Evolutionary conservation across 2,329 filamentous ascomycete species (phyloP).

Genomic region (Aspergillus pseudoviridinutans): DNA sequence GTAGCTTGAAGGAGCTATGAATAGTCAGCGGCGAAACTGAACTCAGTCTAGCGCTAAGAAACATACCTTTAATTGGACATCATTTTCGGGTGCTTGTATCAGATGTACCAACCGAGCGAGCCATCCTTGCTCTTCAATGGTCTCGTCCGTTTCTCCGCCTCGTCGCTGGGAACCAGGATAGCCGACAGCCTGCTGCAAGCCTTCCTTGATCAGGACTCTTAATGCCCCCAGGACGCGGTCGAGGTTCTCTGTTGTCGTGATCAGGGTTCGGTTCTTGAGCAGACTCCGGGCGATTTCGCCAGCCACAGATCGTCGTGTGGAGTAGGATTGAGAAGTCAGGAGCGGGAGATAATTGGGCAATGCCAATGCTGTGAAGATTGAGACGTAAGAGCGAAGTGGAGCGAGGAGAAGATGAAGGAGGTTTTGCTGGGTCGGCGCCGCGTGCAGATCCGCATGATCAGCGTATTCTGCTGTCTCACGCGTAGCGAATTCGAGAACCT

Average conservation of each 20-base stretch:
- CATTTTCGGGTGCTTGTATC: constrained; percentile 77
- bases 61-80: constrained; percentile 77
- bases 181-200: constrained; percentile 74
- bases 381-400: constrained; percentile 83
- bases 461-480: constrained; percentile 82
- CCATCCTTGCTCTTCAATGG: constrained; percentile 97
- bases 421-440: constrained; percentile 78
- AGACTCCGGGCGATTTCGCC: constrained; percentile 80
- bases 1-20: constrained; percentile 73
- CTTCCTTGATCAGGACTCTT: constrained; percentile 90
- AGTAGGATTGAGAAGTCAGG: constrained; percentile 86
- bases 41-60: background rate
- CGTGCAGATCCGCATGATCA: constrained; percentile 94
- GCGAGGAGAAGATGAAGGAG: constrained; percentile 86
- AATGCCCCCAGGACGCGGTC: constrained; percentile 86
- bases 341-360: constrained; percentile 89
- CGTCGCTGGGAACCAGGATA: constrained; percentile 79
- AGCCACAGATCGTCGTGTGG: constrained; percentile 84
- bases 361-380: constrained; percentile 92
- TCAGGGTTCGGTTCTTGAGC: constrained; percentile 75
- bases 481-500: constrained; percentile 83
- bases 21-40: constrained; percentile 13
- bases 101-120: constrained; percentile 88
- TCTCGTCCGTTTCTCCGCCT: constrained; percentile 89
- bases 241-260: constrained; percentile 72